Evolutionary conservation across 768 basidiomycete species (phyloP), one percentile per base, ranked within the genome.

Genomic region (Rhizopogon rudus): DNA sequence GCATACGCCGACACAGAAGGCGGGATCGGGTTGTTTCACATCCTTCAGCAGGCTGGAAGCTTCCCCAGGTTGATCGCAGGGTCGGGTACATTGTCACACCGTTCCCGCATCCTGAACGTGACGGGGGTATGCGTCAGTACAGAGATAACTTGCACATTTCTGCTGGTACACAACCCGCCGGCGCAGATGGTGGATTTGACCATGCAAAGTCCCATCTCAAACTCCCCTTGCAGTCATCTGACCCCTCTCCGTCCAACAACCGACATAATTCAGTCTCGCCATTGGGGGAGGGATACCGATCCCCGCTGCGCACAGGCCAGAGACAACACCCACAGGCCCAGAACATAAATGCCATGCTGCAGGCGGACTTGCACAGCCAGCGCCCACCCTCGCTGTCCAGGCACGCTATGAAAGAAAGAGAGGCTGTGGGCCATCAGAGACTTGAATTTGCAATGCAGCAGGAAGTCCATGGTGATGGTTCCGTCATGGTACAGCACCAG

Each of bases 71-170:
- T 25, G 25, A 5, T 25, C 25, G 25, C 25, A 25, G 4, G 25
- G 25, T 25, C 25, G 25, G 17, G 62, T 77, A 61, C 72, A 72
- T 44, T 12, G 40, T 67, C 2, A 60, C 61, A 2, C 68, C 35
- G 35, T 13, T 35, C 10, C 12, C 67, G 0, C 68, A 35, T 13
- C 35, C 62, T 6, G 53, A 58, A 17, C 56, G 53, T 35, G 35
- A 35, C 12, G 70, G 25, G 25, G 25, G 25, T 25, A 25, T 69
- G 67, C 67, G 60, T 1, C 65, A 69, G 42, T 1, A 33, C 31
- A 33, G 31, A 33, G 58, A 60, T 2, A 58, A 64, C 0, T 43
- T 60, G 0, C 65, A 60, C 40, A 1, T 44, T 6, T 9, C 31
- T 2, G 28, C 61, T 3, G 53, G 59, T 5, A 33, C 9, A 33